A percentile compares a stretch with the other conserved stretches of the same genome.
phyloP scores from a whole-genome alignment of 768 basidiomycete genomes.

The Coprinopsis strossmayeri region DNA sequence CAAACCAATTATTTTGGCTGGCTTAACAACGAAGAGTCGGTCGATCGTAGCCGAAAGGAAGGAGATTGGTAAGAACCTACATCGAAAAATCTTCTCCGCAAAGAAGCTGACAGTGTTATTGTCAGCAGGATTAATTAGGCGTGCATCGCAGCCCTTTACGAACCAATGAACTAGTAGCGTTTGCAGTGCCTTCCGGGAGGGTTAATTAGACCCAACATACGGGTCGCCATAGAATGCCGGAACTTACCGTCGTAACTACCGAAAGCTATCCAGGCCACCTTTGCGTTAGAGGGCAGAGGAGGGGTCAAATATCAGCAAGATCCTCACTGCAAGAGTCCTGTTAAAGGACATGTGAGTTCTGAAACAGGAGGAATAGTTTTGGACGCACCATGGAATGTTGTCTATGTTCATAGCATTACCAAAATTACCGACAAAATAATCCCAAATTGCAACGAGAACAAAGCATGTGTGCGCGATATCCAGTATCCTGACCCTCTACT shows the following conservation, averaged over 20 bases:
- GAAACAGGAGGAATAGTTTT: not conserved
- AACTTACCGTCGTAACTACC: constrained; percentile 27
- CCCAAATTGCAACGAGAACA: constrained; percentile 34
- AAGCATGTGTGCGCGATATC: constrained; percentile 35
- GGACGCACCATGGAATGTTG: constrained; percentile 35
- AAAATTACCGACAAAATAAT: constrained; percentile 36
- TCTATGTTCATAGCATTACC: constrained; percentile 33
- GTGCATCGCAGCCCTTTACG: constrained; percentile 13
- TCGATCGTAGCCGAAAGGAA: not conserved
- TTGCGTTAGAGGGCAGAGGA: not conserved
- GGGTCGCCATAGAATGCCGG: not conserved
- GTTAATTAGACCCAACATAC: not conserved
- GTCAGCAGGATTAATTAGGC: constrained; percentile 18
- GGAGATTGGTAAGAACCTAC: not conserved
- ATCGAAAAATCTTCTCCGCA: constrained; percentile 12
- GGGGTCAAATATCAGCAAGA: no score
- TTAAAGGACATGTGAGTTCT: no score
- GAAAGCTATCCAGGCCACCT: constrained; percentile 22
- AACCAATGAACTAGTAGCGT: constrained; percentile 49
- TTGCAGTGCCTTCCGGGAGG: constrained; percentile 28
- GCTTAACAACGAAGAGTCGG: constrained; percentile 24
- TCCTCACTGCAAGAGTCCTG: constrained; percentile 36
- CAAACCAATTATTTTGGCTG: constrained; percentile 25
- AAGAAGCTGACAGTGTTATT: constrained; percentile 14
- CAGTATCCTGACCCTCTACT: constrained; percentile 16